Evolutionary conservation across 331 rosid genomes (phyloP).

Genomic region (Malus hybrid): DNA sequence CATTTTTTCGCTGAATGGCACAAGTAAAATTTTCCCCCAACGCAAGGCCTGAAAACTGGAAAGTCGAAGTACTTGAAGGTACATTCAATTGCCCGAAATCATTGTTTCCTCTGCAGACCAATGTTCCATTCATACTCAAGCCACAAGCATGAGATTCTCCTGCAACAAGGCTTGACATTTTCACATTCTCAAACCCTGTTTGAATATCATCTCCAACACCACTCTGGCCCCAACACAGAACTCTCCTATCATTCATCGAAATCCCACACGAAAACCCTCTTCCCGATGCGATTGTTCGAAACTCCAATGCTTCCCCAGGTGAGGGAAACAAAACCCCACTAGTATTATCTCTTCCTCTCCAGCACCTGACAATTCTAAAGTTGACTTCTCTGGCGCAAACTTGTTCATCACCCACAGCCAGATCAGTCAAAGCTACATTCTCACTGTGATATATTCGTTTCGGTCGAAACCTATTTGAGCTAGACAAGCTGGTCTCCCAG

Average conservation of each 20-base stretch:
- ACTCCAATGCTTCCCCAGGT: conserved; percentile 34
- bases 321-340: conserved; percentile 23
- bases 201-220: conserved; percentile 36
- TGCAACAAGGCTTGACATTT: conserved; percentile 57
- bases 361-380: conserved; percentile 50
- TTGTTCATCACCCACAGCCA: conserved; percentile 57
- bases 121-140: conserved; percentile 31
- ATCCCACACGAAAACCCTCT: conserved; percentile 70
- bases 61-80: conserved; percentile 27
- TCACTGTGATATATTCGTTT: conserved; percentile 47
- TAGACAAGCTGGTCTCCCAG: conserved; percentile 43
- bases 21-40: conserved; percentile 63
- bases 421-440: conserved; percentile 37
- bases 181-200: conserved; percentile 34
- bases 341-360: conserved; percentile 51
- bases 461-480: conserved; percentile 3
- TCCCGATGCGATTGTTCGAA: conserved; percentile 52
- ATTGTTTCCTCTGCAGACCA: conserved; percentile 60
- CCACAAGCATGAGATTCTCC: conserved; percentile 89
- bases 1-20: conserved; percentile 39
- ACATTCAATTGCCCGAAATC: conserved; percentile 43
- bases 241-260: conserved; percentile 20
- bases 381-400: conserved; percentile 67
- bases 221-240: conserved; percentile 64
- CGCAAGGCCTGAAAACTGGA: conserved; percentile 45